phyloP scores from a whole-genome alignment of 2,329 filamentous ascomycete species.

The Xylaria sp. region DNA sequence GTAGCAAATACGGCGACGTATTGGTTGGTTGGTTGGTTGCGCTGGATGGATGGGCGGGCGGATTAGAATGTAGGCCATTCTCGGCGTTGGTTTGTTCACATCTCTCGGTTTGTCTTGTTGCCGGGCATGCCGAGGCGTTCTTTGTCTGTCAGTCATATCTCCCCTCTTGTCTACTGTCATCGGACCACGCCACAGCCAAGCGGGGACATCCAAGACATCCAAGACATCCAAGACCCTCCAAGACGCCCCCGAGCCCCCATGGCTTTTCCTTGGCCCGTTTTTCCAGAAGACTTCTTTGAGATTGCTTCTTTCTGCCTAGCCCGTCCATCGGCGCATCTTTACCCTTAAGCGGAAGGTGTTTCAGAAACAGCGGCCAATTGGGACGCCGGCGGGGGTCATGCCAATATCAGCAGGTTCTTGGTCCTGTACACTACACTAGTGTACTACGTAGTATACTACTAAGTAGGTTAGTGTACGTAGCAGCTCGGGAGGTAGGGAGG shows the following conservation, averaged over 20 bases:
- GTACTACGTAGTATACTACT: neutral
- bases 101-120: slow-evolving; percentile 15
- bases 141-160: neutral
- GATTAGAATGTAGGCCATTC: too few relatives aligned
- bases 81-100: too few relatives aligned
- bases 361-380: slow-evolving; percentile 6
- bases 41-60: neutral
- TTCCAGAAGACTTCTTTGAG: slow-evolving; percentile 38
- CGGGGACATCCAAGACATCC: neutral
- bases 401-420: slow-evolving; percentile 27
- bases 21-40: slow-evolving; percentile 10
- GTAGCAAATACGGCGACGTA: neutral
- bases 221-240: neutral
- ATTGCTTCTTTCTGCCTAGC: slow-evolving; percentile 34
- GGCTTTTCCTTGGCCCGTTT: neutral
- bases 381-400: slow-evolving; percentile 4
- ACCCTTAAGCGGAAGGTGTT: slow-evolving; percentile 32
- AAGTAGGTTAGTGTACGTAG: too few relatives aligned
- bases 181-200: slow-evolving; percentile 8
- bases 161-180: too few relatives aligned
- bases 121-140: slow-evolving; percentile 23
- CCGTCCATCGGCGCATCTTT: slow-evolving; percentile 1
- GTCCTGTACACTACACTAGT: slow-evolving; percentile 10
- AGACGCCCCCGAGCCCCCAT: neutral
- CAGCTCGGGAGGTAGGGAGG: too few relatives aligned